Evolutionary conservation across 1,139 yeast genomes (phyloP), one percentile per base, ranked within the genome.

Genomic region (Hansenula anomala): DNA sequence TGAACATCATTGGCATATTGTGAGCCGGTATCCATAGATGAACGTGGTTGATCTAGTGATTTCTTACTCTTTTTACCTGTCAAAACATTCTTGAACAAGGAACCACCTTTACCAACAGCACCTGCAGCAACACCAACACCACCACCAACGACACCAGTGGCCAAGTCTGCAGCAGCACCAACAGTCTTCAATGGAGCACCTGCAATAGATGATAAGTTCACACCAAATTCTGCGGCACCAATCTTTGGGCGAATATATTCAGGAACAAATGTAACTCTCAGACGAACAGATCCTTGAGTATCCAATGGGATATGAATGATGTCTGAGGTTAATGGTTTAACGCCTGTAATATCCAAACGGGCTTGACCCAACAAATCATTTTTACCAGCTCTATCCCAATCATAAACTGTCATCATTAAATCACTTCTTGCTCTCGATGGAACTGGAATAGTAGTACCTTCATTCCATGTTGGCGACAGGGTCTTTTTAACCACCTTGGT

Each of bases 371-470:
- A 61, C 28, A 71, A 59, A 50, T 77, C 83, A 56, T 80, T 78
- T 37, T 71, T 74, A 46, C 85, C 89, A 23, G 88, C 74, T 53
- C 80, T 70, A 60, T 84, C 92, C 92, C 92, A 84, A 59, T 84
- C 94, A 52, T 64, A 76, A 13, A 80, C 75, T 39, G 72, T 73
- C 30, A 80, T 51, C 32, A 61, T 45, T 23, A 81, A 54, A 19
- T 65, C 51, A 36, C 73, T 69, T 56, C 84, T 73, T 1, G 78
- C 65, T 59, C 87, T 75, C 0, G 92, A 81, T 24, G 74, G 67
- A 45, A 84, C 60, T 14, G 83, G 79, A 52, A 83, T 60, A n/a
- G 68, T 71, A 17, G 71, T 63, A 4, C 63, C 56, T 51, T 82
- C 90, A 55, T 82, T 79, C 86, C 88, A 84, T 6, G 66, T 66